phyloP scores from a whole-genome alignment of 768 basidiomycete species.

The Cyathus striatus region DNA sequence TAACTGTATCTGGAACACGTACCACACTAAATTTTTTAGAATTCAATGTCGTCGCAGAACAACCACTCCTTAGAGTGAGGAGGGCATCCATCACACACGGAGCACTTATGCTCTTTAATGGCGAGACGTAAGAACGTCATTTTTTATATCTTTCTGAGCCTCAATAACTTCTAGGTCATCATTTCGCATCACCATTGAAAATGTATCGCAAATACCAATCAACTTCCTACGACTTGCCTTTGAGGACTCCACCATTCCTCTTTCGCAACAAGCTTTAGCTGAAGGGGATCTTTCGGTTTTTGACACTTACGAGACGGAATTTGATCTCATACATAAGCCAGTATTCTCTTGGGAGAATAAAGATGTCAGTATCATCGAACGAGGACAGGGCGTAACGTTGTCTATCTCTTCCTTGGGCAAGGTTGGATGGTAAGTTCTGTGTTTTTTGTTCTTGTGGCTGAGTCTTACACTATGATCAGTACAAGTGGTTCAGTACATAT shows the following conservation, averaged over 20 bases:
- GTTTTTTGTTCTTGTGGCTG: slow-evolving; percentile 1
- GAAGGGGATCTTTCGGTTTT: slow-evolving; percentile 80
- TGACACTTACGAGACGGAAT: slow-evolving; percentile 89
- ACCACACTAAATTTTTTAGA: slow-evolving; percentile 56
- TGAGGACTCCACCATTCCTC: slow-evolving; percentile 82
- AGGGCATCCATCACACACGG: slow-evolving; percentile 89
- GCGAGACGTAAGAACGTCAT: slow-evolving; percentile 65
- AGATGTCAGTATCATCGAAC: slow-evolving; percentile 46
- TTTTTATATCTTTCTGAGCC: neutral
- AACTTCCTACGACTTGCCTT: slow-evolving; percentile 86
- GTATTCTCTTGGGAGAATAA: slow-evolving; percentile 74
- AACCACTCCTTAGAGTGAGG: slow-evolving; percentile 83
- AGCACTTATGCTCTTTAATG: slow-evolving; percentile 92
- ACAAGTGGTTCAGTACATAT: slow-evolving; percentile 75
- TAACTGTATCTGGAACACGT: slow-evolving; percentile 17
- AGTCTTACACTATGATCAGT: slow-evolving; percentile 35
- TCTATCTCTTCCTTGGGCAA: slow-evolving; percentile 82
- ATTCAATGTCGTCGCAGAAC: slow-evolving; percentile 80
- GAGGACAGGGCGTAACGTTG: slow-evolving; percentile 68
- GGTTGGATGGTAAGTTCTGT: slow-evolving; percentile 75
- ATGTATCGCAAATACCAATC: slow-evolving; percentile 75
- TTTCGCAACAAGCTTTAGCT: slow-evolving; percentile 69
- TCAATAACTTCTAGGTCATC: slow-evolving; percentile 49
- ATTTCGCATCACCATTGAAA: slow-evolving; percentile 85
- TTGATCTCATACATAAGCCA: slow-evolving; percentile 69